Conservation (phyloP, 768 basidiomycete species). For the Mycena vitilis region DNA sequence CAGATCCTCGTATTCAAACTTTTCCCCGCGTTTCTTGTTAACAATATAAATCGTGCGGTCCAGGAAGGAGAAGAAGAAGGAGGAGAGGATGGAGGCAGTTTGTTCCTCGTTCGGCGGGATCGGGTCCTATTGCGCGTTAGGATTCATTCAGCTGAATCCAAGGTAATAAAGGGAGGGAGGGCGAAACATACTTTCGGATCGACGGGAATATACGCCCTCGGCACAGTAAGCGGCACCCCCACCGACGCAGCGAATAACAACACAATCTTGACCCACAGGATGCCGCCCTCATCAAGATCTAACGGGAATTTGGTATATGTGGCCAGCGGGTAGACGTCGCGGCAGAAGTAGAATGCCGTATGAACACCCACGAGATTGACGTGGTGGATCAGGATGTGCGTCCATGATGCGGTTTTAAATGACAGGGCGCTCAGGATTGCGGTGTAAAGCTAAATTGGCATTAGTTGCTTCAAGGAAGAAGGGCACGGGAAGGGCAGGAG, state of each 20-base stretch:
- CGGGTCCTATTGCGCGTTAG: neutral
- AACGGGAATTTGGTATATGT: conserved; percentile 39
- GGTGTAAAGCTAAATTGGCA: conserved; percentile 6
- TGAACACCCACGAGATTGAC: conserved; percentile 32
- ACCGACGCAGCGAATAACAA: conserved; percentile 37
- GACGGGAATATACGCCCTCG: neutral
- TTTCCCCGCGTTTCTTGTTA: neutral
- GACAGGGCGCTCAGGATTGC: conserved; percentile 12
- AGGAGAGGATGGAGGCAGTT: neutral
- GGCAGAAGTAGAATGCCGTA: conserved; percentile 58
- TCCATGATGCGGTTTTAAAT: neutral
- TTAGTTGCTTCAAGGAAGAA: too few species aligned
- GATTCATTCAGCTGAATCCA: neutral
- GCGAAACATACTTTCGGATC: neutral
- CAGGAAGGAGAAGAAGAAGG: neutral
- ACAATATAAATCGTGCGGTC: neutral
- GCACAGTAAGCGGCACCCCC: neutral
- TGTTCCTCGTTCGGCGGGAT: neutral
- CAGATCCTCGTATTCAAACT: neutral
- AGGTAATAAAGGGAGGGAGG: neutral
- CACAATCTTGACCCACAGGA: conserved; percentile 56
- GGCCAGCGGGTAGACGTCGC: conserved; percentile 25
- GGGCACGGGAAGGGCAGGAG: neutral
- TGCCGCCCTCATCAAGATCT: conserved; percentile 49
- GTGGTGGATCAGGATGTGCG: conserved; percentile 12